Evolutionary conservation across 306 rosid species (phyloP), one percentile per base, ranked within the genome.

Genomic region (Vachellia collinsii): DNA sequence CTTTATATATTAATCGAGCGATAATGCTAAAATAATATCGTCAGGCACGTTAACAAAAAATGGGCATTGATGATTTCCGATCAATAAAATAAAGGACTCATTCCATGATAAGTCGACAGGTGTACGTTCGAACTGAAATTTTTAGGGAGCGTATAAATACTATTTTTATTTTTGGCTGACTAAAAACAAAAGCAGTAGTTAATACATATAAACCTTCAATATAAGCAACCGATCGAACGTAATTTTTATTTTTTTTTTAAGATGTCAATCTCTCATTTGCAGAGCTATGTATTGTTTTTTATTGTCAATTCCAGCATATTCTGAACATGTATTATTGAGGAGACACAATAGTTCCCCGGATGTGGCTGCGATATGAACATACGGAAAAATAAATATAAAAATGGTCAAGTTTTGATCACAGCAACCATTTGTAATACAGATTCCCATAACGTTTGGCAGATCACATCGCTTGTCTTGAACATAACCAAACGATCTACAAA

Each of bases 11-110:
- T 75, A 77, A 86, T 74, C 16, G 58, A 58, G 74, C 14, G 80
- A 71, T 72, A 72, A 68, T 83, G 46, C 16, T 82, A 70, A 75
- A 67, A n/a, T 70, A 78, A 54, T 56, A 69, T 63, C 69, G 44
- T 74, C 72, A 79, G 85, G 36, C 14, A 17, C 6, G 3, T 59
- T 59, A 29, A n/a, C n/a, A n/a, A 11, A 59, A 61, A 6, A 61
- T 9, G 8, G 34, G 3, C 11, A 22, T 58, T 58, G 1, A 58
- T 58, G 83, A 86, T 85, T 58, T 37, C 77, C 65, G 75, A 79
- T 79, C 83, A 78, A 39, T 37, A 38, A 68, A 58, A n/a, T 58
- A 23, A 48, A 73, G 25, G 51, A 43, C 12, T 66, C 70, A 78
- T 75, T 78, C 79, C 70, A 50, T 58, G 39, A 25, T 8, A 51